Conservation (phyloP, 2,329 filamentous ascomycete species). For the Claviceps humidiphila region DNA sequence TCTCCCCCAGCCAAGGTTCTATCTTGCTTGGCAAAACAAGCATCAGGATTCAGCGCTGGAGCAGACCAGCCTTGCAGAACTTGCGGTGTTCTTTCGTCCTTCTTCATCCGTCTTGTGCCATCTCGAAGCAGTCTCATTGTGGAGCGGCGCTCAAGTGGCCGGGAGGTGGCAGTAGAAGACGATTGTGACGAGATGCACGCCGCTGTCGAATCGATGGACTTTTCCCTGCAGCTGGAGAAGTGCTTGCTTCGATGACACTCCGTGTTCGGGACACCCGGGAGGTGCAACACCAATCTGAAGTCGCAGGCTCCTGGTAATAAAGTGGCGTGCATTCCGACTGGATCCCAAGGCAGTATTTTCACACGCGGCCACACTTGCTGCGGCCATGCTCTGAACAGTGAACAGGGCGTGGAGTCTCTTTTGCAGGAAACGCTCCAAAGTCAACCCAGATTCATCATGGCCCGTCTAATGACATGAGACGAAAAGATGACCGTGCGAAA, state of each 20-base stretch:
- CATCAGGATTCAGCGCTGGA: no score
- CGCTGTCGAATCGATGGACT: neutral
- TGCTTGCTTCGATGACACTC: neutral
- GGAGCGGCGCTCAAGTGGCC: neutral
- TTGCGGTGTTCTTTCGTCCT: no score
- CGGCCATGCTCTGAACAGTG: neutral
- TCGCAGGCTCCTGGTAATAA: neutral
- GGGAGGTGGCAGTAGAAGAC: neutral
- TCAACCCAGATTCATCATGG: neutral
- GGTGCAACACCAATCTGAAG: neutral
- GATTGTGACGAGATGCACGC: neutral
- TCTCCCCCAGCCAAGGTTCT: no score
- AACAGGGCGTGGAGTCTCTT: neutral
- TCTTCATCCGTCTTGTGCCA: no score
- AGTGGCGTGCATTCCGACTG: neutral
- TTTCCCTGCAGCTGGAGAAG: neutral
- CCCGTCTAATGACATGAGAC: neutral
- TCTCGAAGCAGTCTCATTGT: neutral
- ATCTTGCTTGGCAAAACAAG: no score
- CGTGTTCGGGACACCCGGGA: constrained; percentile 1
- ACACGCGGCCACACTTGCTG: neutral
- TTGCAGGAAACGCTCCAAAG: neutral
- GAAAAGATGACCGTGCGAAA: neutral
- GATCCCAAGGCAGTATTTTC: neutral
- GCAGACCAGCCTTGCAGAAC: no score